Conservation (phyloP, 495 filamentous ascomycete genomes). For the Aspergillus asperescens region DNA sequence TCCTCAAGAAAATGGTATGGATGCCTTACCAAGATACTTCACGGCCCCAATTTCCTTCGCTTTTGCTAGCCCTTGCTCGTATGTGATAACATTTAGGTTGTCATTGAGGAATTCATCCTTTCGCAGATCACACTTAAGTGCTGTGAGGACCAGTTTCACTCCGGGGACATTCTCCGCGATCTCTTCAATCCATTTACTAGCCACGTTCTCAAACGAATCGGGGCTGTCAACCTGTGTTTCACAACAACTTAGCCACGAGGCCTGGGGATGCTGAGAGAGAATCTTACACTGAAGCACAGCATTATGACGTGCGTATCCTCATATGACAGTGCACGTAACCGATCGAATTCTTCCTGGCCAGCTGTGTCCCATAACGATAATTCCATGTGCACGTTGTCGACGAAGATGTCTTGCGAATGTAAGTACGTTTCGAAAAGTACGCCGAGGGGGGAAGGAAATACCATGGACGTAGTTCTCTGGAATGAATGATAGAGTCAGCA, state of each 20-base stretch:
- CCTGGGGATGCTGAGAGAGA: neutral
- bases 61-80: conserved; percentile 88
- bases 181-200: conserved; percentile 95
- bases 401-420: conserved; percentile 74
- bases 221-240: conserved; percentile 71
- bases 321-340: conserved; percentile 89
- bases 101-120: conserved; percentile 60
- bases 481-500: conserved; percentile 26
- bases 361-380: conserved; percentile 97
- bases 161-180: conserved; percentile 96
- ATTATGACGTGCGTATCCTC: conserved; percentile 97
- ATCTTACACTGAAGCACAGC: conserved; percentile 83
- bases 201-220: conserved; percentile 96
- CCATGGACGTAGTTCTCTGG: conserved; percentile 97
- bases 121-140: conserved; percentile 92
- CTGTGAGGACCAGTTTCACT: conserved; percentile 91
- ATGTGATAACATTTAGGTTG: conserved; percentile 68
- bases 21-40: conserved; percentile 71
- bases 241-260: conserved; percentile 10
- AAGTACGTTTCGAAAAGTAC: neutral
- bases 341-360: conserved; percentile 98
- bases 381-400: conserved; percentile 94
- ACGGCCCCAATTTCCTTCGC: conserved; percentile 83
- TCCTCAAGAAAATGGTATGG: neutral
- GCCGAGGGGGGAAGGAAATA: conserved; percentile 34